These are phyloP conservation scores for Pugionium cornutum DNA, from an alignment of 345 rosid species.

Conservation along the genomic window DNA sequence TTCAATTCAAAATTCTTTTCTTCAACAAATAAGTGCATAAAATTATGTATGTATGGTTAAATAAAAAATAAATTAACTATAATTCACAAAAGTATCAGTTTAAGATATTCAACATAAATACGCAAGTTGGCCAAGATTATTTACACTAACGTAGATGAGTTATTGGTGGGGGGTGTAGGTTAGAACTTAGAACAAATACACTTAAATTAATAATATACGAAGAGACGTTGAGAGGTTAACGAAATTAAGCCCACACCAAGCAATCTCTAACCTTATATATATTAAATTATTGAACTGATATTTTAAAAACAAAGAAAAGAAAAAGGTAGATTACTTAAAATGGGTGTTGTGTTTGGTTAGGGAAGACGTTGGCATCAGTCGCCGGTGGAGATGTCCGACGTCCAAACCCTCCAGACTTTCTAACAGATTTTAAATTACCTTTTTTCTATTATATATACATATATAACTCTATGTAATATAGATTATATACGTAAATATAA, in stretches of 20 bases:
- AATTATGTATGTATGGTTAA: too few relatives aligned
- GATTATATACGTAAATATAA: too few relatives aligned
- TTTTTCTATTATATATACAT: neutral
- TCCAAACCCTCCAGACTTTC: constrained; percentile 58
- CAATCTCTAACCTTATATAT: constrained; percentile 47
- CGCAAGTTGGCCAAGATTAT: constrained; percentile 17
- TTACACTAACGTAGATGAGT: constrained; percentile 37
- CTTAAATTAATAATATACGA: constrained; percentile 30
- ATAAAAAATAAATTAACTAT: too few relatives aligned
- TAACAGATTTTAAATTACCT: constrained; percentile 46
- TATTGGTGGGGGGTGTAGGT: constrained; percentile 50
- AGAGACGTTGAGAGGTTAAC: constrained; percentile 80
- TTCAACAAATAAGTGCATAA: too few relatives aligned
- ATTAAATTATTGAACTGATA: too few relatives aligned
- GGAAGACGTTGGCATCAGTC: constrained; percentile 71
- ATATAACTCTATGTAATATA: neutral
- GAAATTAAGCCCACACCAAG: constrained; percentile 59
- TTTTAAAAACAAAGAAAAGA: neutral
- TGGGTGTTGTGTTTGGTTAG: constrained; percentile 59
- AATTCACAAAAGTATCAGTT: neutral
- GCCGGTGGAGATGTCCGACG: constrained; percentile 45
- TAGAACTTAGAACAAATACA: constrained; percentile 59
- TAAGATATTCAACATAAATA: neutral
- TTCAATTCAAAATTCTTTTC: too few relatives aligned
- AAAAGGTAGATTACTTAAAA: constrained; percentile 51